Conservation (phyloP, 306 rosid species). For the Cucurbita moschata region DNA sequence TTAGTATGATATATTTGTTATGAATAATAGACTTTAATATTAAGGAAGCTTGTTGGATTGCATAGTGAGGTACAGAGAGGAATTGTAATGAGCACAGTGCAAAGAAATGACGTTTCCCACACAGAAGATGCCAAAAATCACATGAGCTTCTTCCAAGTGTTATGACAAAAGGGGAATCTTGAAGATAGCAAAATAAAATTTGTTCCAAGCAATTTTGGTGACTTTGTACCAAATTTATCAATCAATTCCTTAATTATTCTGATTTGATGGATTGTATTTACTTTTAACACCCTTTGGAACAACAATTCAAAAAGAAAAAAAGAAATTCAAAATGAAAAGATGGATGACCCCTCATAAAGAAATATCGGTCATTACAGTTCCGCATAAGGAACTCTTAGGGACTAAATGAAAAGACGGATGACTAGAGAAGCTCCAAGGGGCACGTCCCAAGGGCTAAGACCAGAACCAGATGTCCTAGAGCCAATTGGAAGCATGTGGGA, state of each 20-base stretch:
- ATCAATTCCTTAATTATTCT: background rate
- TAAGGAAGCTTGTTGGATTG: background rate
- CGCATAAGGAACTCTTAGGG: no score
- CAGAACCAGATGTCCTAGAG: no score
- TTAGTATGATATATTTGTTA: background rate
- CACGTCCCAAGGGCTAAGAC: no score
- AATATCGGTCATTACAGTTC: no score
- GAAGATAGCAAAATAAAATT: background rate
- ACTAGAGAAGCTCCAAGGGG: no score
- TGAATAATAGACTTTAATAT: background rate
- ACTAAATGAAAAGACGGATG: no score
- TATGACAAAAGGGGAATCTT: background rate
- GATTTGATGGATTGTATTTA: background rate
- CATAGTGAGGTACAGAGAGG: background rate
- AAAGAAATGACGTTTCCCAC: conserved; percentile 4
- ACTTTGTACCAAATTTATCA: background rate
- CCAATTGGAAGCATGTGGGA: no score
- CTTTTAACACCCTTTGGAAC: background rate
- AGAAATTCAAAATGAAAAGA: no score
- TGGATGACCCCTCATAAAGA: no score
- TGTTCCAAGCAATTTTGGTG: background rate
- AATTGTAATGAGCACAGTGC: background rate
- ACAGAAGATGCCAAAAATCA: conserved; percentile 2
- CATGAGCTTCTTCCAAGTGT: background rate
- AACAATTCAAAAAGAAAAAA: no score